Evolutionary conservation across 2,329 filamentous ascomycete species (phyloP).

Genomic region (Colletotrichum zoysiae): DNA sequence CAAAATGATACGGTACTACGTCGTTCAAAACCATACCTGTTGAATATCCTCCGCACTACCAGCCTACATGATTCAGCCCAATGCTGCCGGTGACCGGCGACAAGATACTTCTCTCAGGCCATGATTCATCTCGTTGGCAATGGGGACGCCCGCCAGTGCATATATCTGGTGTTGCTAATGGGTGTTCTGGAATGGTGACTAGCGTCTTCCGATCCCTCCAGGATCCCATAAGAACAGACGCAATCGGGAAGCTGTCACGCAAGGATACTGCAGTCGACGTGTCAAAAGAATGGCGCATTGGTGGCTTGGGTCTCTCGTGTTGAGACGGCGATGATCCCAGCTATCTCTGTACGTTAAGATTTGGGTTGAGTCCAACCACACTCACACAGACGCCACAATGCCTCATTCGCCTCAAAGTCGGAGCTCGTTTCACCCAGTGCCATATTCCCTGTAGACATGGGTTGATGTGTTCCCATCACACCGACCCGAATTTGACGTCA

Average conservation of each 20-base stretch:
- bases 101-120: neutral
- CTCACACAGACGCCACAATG: conserved; percentile 39
- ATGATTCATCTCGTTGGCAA: conserved; percentile 12
- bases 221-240: conserved; percentile 15
- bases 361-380: conserved; percentile 29
- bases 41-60: conserved; percentile 7
- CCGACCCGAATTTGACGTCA: conserved; percentile 36
- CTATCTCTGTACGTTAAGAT: conserved; percentile 11
- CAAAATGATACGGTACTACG: conserved; percentile 15
- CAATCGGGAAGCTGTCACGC: conserved; percentile 38
- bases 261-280: conserved; percentile 38
- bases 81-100: neutral
- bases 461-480: conserved; percentile 28
- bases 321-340: conserved; percentile 33
- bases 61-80: conserved; percentile 21
- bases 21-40: conserved; percentile 24
- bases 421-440: conserved; percentile 33
- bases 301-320: conserved; percentile 26
- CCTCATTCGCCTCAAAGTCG: conserved; percentile 40
- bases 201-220: conserved; percentile 24
- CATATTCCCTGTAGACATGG: conserved; percentile 5
- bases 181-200: conserved; percentile 16
- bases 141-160: conserved; percentile 6
- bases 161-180: conserved; percentile 12
- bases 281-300: conserved; percentile 33